phyloP scores from a whole-genome alignment of 257 asterid species.

The Forsythia suspensa region DNA sequence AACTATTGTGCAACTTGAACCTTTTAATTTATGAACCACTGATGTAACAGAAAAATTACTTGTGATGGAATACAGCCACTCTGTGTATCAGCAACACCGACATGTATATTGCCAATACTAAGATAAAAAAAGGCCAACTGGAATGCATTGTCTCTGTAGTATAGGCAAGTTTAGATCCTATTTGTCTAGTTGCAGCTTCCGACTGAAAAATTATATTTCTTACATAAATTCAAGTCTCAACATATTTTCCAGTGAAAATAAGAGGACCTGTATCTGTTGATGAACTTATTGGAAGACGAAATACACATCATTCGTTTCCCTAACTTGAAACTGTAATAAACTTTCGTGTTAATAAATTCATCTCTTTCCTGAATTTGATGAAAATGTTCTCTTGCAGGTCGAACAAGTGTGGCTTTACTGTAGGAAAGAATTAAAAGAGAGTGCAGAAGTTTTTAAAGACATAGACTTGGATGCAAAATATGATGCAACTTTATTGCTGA shows the following conservation, averaged over 20 bases:
- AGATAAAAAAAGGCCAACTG: no score
- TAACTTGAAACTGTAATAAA: not conserved
- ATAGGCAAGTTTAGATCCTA: no score
- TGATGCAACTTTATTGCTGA: slow-evolving; percentile 29
- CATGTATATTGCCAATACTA: no score
- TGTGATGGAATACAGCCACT: no score
- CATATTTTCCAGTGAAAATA: not conserved
- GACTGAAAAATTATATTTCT: no score
- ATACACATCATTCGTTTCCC: not conserved
- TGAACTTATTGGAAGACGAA: slow-evolving; percentile 5
- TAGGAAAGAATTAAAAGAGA: slow-evolving; percentile 41
- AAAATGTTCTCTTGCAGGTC: slow-evolving; percentile 37
- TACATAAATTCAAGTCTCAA: no score
- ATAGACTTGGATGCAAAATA: slow-evolving; percentile 28
- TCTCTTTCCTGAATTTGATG: not conserved
- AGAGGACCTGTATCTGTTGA: not conserved
- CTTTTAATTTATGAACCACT: no score
- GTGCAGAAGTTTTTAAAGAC: slow-evolving; percentile 25
- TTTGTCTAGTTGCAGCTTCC: no score
- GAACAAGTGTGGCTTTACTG: slow-evolving; percentile 44
- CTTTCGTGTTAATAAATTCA: not conserved
- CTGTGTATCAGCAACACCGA: no score
- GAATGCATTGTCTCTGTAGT: no score
- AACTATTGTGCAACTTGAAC: no score
- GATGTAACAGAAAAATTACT: no score